Base-by-base conservation (phyloP, 768 basidiomycete species). In the Amanita muscaria region DNA sequence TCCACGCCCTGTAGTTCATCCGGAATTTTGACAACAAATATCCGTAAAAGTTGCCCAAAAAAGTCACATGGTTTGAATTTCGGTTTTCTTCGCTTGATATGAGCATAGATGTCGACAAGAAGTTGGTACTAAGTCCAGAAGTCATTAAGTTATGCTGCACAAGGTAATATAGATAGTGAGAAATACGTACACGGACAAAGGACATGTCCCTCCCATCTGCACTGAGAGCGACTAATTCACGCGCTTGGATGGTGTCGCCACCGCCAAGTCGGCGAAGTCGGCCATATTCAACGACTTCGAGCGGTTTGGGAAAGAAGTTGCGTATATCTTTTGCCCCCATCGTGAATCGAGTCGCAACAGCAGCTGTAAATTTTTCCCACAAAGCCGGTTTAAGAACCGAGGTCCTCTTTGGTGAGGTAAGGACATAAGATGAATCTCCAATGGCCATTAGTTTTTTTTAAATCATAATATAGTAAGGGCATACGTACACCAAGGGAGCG, bases 1-100 rank as follows among this genome's bases (percentile, higher is more conserved):
- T 16, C 15, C 21, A 42, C 24, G 12, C 6, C 37, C 12, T 51
- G 47, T 32, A 56, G 50, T 7, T 19, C 38, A 12, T 23, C 37
- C 3, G 53, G 53, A 2, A 65, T 39, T 3, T 46, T 45, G 14
- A 68, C 24, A 16, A 57, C 47, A 27, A 63, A 49, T 14, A 69
- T 56, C 29, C 54, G 40, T 36, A 58, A 46, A 2, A 69, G 58
- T 46, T 63, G 61, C 1, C 67, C 66, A 50, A 53, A 69, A 48
- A 59, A 65, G 11, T 55, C 51, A 27, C 12, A 27, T 27, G 9
- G 4, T 23, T 27, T 14, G 21, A 54, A 56, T 10, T 52, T 30
- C 10, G 54, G 47, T 3, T 12, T 34, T 22, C 6, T 30, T 2
- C 49, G 41, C 8, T 30, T 46, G 12, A 48, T 30, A n/a, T n/a